These are phyloP conservation scores for Domatiomyces catenatus DNA, from an alignment of 2,329 filamentous ascomycete species.

Conservation along the genomic window DNA sequence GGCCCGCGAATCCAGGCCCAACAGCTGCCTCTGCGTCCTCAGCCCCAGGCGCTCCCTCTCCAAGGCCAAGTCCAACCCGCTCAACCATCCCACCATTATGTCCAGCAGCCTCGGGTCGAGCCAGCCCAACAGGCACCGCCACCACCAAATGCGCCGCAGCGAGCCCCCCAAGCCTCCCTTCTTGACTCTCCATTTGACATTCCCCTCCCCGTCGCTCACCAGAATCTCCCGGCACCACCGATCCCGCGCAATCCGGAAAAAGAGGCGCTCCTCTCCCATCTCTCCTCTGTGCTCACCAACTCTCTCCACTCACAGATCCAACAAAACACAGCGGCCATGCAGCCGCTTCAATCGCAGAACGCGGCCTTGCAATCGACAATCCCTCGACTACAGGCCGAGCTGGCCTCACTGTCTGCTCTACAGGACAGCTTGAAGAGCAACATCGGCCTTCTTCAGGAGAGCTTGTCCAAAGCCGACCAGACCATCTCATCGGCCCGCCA, in stretches of 20 bases:
- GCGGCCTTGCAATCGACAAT: constrained; percentile 58
- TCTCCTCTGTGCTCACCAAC: constrained; percentile 53
- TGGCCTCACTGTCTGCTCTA: constrained; percentile 54
- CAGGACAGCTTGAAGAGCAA: constrained; percentile 60
- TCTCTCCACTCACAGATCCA: constrained; percentile 53
- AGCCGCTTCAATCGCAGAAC: constrained; percentile 64
- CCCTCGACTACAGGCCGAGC: constrained; percentile 55
- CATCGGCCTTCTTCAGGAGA: constrained; percentile 59
- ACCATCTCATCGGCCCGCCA: constrained; percentile 59
- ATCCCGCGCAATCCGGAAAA: constrained; percentile 94
- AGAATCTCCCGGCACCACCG: constrained; percentile 52
- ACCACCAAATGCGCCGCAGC: constrained; percentile 14
- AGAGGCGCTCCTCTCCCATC: constrained; percentile 63
- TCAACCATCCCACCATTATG: constrained; percentile 11
- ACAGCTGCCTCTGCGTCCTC: constrained; percentile 5
- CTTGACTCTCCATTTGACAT: constrained; percentile 49
- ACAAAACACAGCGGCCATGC: constrained; percentile 59
- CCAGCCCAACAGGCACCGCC: constrained; percentile 12
- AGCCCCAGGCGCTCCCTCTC: constrained; percentile 11
- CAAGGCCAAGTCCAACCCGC: constrained; percentile 9
- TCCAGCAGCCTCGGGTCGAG: constrained; percentile 8
- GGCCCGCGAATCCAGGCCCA: constrained; percentile 12
- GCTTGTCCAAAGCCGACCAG: constrained; percentile 61
- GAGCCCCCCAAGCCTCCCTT: constrained; percentile 36
- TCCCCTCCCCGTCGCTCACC: constrained; percentile 35